phyloP scores from a whole-genome alignment of 345 rosid genomes.

The Euphorbia peplus region DNA sequence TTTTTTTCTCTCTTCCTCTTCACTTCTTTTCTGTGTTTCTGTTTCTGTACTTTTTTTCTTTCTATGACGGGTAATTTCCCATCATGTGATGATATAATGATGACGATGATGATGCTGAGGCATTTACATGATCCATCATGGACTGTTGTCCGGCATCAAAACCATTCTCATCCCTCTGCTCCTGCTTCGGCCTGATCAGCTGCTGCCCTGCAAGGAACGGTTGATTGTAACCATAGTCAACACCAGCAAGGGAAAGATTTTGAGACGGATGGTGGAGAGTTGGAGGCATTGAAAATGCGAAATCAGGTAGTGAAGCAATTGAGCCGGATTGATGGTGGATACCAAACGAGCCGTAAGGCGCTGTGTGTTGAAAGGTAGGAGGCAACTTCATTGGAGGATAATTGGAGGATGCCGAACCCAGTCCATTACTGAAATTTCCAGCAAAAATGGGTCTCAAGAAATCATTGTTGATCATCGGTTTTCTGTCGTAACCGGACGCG shows the following conservation, averaged over 20 bases:
- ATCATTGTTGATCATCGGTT: conserved; percentile 35
- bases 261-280: conserved; percentile 23
- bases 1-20: too few relatives aligned
- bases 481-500: conserved; percentile 33
- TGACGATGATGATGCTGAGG: conserved; percentile 28
- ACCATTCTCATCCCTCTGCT: conserved; percentile 38
- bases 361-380: conserved; percentile 33
- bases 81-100: conserved; percentile 32
- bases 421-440: conserved; percentile 39
- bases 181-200: conserved; percentile 45
- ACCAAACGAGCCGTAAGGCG: conserved; percentile 37
- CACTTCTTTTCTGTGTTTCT: too few relatives aligned
- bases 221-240: conserved; percentile 26
- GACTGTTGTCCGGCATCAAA: conserved; percentile 34
- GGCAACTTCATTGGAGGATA: conserved; percentile 44
- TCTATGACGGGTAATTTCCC: conserved; percentile 32
- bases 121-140: conserved; percentile 32
- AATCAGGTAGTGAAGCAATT: conserved; percentile 33
- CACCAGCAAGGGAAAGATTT: conserved; percentile 29
- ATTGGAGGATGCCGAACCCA: conserved; percentile 27
- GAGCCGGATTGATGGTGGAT: conserved; percentile 33
- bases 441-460: conserved; percentile 35
- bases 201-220: conserved; percentile 35
- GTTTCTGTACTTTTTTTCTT: neutral
- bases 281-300: conserved; percentile 42